These are phyloP conservation scores for Fagopyrum esculentum DNA, from an alignment of 148 eudicot species.

Conservation along the genomic window DNA sequence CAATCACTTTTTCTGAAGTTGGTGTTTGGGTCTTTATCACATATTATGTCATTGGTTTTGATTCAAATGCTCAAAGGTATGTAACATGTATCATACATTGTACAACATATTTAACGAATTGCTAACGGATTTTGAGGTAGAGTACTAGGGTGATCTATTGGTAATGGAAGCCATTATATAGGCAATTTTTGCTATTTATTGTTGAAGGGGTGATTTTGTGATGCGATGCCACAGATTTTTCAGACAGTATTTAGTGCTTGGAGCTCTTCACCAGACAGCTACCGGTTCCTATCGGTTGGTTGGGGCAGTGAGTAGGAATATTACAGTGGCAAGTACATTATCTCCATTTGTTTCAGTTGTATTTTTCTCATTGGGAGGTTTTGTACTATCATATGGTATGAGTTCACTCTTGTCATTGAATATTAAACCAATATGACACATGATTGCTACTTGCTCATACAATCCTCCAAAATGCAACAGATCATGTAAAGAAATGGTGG, in stretches of 20 bases:
- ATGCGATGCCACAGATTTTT: slow-evolving; percentile 37
- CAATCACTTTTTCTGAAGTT: slow-evolving; percentile 42
- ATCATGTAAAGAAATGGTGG: slow-evolving; percentile 58
- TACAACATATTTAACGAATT: neutral
- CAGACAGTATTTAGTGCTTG: slow-evolving; percentile 42
- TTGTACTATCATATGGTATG: slow-evolving; percentile 53
- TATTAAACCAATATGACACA: neutral
- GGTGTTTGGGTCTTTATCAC: slow-evolving; percentile 35
- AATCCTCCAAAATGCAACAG: slow-evolving; percentile 23
- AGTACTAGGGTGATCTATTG: neutral
- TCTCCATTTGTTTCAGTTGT: slow-evolving; percentile 38
- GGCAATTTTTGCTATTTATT: neutral
- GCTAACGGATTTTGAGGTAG: neutral
- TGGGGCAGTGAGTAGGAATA: slow-evolving; percentile 45
- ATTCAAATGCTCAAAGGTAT: slow-evolving; percentile 59
- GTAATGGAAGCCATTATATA: too few species aligned
- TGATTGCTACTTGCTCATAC: neutral
- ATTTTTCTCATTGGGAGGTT: slow-evolving; percentile 48
- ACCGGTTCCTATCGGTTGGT: slow-evolving; percentile 39
- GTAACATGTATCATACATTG: neutral
- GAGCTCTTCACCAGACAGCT: slow-evolving; percentile 48
- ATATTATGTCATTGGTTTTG: slow-evolving; percentile 71
- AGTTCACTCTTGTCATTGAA: neutral
- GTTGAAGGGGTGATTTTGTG: neutral
- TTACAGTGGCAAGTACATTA: slow-evolving; percentile 46